Evolutionary conservation across 2,329 filamentous ascomycete genomes (phyloP).

Genomic region (Claviceps paspali): DNA sequence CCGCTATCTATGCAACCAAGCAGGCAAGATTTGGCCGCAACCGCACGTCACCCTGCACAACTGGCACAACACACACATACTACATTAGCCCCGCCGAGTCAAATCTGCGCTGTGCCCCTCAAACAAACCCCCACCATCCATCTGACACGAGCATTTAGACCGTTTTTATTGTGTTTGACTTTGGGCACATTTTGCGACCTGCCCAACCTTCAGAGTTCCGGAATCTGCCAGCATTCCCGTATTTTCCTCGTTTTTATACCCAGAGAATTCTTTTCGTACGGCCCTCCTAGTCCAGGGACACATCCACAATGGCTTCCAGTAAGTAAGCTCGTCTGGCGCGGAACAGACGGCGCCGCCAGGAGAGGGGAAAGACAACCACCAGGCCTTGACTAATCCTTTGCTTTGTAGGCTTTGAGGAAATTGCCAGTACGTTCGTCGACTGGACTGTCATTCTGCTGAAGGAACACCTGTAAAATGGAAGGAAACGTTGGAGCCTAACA

Average conservation of each 20-base stretch:
- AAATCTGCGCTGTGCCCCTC: constrained; percentile 22
- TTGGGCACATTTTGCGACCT: constrained; percentile 20
- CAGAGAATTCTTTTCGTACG: no score
- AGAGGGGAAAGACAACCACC: constrained; percentile 4
- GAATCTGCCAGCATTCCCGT: constrained; percentile 1
- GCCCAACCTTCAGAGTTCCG: constrained; percentile 10
- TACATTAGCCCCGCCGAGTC: no score
- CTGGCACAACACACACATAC: no score
- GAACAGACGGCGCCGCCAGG: constrained; percentile 4
- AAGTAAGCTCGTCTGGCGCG: constrained; percentile 12
- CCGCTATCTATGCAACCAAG: no score
- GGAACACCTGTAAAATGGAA: background rate
- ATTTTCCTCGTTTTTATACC: constrained; percentile 2
- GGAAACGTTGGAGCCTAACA: constrained; percentile 1
- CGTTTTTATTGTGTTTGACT: no score
- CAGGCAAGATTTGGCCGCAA: no score
- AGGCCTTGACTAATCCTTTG: constrained; percentile 10
- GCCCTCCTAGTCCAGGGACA: constrained; percentile 1
- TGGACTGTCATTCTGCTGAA: background rate
- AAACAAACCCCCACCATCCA: constrained; percentile 21
- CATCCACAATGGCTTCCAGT: constrained; percentile 17
- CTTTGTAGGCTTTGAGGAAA: constrained; percentile 25
- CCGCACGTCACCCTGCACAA: constrained; percentile 8
- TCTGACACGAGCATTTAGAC: constrained; percentile 7
- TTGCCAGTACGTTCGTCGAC: constrained; percentile 29